Base-by-base conservation (phyloP, 2,329 filamentous ascomycete genomes). In the Microascus cirrosus region DNA sequence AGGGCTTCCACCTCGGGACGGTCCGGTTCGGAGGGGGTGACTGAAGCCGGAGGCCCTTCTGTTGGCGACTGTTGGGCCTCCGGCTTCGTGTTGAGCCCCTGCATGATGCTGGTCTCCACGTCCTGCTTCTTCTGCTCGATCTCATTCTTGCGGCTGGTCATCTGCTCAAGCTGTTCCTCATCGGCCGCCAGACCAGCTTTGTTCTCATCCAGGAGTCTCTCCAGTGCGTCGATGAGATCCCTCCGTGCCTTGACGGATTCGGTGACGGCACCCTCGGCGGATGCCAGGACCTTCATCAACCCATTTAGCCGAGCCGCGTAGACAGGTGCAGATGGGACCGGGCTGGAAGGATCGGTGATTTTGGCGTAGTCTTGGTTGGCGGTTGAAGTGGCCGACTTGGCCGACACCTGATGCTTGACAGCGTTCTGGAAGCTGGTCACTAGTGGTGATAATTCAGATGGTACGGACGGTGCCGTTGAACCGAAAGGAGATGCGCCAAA, bases 31-130 rank as follows among this genome's bases (percentile, higher is more conserved):
- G 77, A 70, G 15, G 71, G 70, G 3, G 75, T 74, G 61, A 71
- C 78, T 24, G 55, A 42, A 42, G 71, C 72, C n/a, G 70, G 71
- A 39, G 76, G 67, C 54, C 76, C 70, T 10, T 75, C 74, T 2
- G 77, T 74, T 3, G 77, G 73, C 11, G 82, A 75, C 10, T 71
- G 71, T 53, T 75, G 72, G 22, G 75, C 73, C 59, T 81, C 78
- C 57, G 75, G 76, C 10, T 84, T 80, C 1, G 82, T 80, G 15
- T 84, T 83, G 24, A 96, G 79, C 10, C 89, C 90, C 56, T 87
- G 84, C 81, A 99, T 90, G 63, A 99, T 97, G 54, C 84, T 86
- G 63, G 93, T 84, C 70, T 99, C 94, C 8, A 99, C 91, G 54
- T 94, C 87, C 56, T 86, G 84, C 71, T 95, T 95, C 73, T 90